A percentile compares a stretch with the other conserved stretches of the same genome.
These are phyloP conservation scores for Volvariella volvacea DNA, from an alignment of 1,284 basidiomycete genomes.

Conservation along the genomic window DNA sequence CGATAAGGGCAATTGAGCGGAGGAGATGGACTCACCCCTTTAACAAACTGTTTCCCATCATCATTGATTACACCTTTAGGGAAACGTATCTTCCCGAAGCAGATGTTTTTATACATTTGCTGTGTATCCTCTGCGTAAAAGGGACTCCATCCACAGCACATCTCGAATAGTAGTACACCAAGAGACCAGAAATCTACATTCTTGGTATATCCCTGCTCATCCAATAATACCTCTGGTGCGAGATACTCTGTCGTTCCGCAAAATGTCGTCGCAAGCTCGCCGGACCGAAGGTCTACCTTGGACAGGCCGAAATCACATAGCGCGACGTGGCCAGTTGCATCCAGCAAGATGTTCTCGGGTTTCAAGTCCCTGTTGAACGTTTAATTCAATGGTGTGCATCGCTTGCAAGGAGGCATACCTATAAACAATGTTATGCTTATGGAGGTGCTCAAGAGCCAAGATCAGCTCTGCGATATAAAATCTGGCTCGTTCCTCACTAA, in stretches of 20 bases:
- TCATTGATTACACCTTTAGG: constrained; percentile 96
- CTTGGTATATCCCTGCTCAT: constrained; percentile 98
- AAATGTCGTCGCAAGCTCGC: constrained; percentile 96
- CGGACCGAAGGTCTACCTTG: constrained; percentile 90
- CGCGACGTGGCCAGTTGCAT: constrained; percentile 95
- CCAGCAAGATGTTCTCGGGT: constrained; percentile 95
- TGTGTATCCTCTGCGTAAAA: constrained; percentile 99
- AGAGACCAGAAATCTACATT: constrained; percentile 99
- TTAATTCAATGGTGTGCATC: neutral
- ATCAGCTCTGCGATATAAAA: constrained; percentile 97
- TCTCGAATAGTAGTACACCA: constrained; percentile 89
- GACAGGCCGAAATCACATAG: constrained; percentile 97
- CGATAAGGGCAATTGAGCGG: constrained; percentile 12
- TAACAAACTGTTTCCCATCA: constrained; percentile 99
- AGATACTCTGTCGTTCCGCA: constrained; percentile 98
- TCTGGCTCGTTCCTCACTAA: constrained; percentile 85
- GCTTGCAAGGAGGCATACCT: constrained; percentile 44
- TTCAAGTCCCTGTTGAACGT: constrained; percentile 71
- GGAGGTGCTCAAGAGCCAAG: constrained; percentile 90
- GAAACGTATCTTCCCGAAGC: constrained; percentile 98
- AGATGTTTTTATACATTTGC: constrained; percentile 99
- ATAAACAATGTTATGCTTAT: constrained; percentile 97
- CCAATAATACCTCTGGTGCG: constrained; percentile 96
- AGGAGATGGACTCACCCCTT: constrained; percentile 65
- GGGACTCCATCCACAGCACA: constrained; percentile 99